Percentiles rank a stretch among this genome's conserved stretches.
phyloP scores from a whole-genome alignment of 805 yeast species.

The Yamadazyma olivae region DNA sequence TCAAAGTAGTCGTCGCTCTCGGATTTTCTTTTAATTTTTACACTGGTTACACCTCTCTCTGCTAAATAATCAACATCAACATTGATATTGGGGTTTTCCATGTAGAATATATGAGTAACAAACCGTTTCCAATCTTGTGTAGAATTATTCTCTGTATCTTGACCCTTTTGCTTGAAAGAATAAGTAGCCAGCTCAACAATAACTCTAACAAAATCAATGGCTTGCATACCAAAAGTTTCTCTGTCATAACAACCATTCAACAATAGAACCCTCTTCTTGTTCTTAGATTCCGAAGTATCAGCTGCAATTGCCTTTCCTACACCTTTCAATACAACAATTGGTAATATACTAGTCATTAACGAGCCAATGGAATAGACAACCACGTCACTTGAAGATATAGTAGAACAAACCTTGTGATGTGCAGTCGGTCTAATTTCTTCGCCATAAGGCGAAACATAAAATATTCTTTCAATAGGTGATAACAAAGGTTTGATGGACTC shows the following conservation, averaged over 20 bases:
- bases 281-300: constrained; percentile 10
- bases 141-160: constrained; percentile 5
- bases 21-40: constrained; percentile 29
- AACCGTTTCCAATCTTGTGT: constrained; percentile 38
- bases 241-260: constrained; percentile 76
- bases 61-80: constrained; percentile 45
- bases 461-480: constrained; percentile 69
- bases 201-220: constrained; percentile 54
- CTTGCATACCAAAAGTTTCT: constrained; percentile 70
- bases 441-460: constrained; percentile 84
- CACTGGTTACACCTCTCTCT: constrained; percentile 45
- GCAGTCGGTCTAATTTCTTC: constrained; percentile 80
- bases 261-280: constrained; percentile 53
- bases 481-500: constrained; percentile 56
- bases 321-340: constrained; percentile 71
- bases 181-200: constrained; percentile 56
- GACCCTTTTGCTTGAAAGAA: constrained; percentile 28
- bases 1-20: constrained; percentile 34
- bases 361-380: constrained; percentile 84
- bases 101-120: constrained; percentile 62
- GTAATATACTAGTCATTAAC: constrained; percentile 81
- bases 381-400: constrained; percentile 48
- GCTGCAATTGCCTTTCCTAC: constrained; percentile 59
- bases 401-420: constrained; percentile 54
- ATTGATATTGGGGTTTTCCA: constrained; percentile 46